Evolutionary conservation across 306 rosid species (phyloP).

Genomic region (Sicyos baderoa): DNA sequence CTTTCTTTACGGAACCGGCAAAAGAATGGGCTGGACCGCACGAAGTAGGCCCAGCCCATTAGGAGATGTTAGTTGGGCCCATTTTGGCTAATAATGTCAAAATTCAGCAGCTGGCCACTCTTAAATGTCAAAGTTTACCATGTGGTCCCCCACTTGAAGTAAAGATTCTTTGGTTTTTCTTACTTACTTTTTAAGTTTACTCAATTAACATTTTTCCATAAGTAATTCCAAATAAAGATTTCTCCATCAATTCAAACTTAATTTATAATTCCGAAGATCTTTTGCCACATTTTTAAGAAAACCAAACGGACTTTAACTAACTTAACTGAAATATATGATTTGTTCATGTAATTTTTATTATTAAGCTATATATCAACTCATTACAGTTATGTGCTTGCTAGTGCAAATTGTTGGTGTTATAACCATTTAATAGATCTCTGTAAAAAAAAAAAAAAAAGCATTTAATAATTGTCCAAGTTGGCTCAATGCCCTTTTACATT

Average conservation of each 20-base stretch:
- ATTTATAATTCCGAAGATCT: no score
- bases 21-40: slow-evolving; percentile 16
- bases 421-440: no score
- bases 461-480: no score
- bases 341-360: no score
- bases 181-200: not conserved
- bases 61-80: slow-evolving; percentile 9
- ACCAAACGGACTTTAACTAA: not conserved
- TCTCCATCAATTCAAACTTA: no score
- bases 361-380: no score
- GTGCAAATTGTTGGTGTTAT: no score
- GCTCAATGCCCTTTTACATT: no score
- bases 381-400: no score
- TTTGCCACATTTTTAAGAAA: not conserved
- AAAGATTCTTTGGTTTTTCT: not conserved
- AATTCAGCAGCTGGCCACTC: not conserved
- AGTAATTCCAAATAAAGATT: no score
- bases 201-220: no score
- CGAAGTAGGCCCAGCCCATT: slow-evolving; percentile 7
- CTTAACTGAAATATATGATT: not conserved
- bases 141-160: not conserved
- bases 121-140: not conserved
- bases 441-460: no score
- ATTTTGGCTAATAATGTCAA: slow-evolving; percentile 9
- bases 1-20: not conserved